A percentile compares a stretch with the other conserved stretches of the same genome.
These are phyloP conservation scores for Pseudogymnoascus sp. DNA, from an alignment of 2,329 filamentous ascomycete species.

Conservation along the genomic window DNA sequence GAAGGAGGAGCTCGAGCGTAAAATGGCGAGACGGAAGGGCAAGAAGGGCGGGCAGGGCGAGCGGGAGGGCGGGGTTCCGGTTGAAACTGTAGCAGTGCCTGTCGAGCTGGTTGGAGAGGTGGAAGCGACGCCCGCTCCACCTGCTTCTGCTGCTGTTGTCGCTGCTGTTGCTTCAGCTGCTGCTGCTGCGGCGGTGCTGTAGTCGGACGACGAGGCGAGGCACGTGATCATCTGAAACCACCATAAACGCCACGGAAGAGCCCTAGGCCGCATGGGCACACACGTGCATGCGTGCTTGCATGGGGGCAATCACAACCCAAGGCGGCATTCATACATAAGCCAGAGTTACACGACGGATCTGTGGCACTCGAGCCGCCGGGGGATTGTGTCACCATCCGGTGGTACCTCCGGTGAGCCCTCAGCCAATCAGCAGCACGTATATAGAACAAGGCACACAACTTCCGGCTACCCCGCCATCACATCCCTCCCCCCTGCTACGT, in stretches of 20 bases:
- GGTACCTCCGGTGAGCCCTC: not conserved
- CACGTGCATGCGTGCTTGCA: not conserved
- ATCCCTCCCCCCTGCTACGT: not conserved
- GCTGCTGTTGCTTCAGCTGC: not conserved
- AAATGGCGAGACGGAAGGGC: not conserved
- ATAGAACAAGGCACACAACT: not conserved
- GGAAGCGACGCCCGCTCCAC: not conserved
- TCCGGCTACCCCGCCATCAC: not conserved
- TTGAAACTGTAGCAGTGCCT: not conserved
- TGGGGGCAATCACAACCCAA: not conserved
- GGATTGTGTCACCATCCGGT: not conserved
- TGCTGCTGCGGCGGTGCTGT: not conserved
- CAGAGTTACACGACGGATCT: not conserved
- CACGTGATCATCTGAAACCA: not conserved
- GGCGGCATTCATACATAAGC: not conserved
- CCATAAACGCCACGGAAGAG: not conserved
- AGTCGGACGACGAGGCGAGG: not conserved
- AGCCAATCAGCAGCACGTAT: not conserved
- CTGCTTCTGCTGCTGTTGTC: not conserved
- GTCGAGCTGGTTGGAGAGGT: not conserved
- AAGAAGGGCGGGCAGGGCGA: not conserved
- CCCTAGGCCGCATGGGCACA: not conserved
- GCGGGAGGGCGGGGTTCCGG: not conserved
- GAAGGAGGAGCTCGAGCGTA: not conserved
- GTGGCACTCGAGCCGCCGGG: not conserved